Evolutionary conservation across 2,329 filamentous ascomycete species (phyloP).

Genomic region (Xylariaceae sp.): DNA sequence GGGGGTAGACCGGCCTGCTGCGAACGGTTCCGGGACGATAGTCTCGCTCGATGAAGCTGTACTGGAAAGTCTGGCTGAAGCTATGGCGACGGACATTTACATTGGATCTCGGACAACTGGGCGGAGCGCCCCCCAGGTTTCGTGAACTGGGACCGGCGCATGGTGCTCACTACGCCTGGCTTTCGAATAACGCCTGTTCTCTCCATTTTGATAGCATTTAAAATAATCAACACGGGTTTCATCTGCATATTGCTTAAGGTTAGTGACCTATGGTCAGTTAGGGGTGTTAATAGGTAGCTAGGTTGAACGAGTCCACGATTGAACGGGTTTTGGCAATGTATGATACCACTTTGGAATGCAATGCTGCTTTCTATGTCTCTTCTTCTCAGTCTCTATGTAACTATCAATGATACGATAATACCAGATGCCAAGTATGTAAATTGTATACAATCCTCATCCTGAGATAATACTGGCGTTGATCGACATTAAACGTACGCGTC

Average conservation of each 20-base stretch:
- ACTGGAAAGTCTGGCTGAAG: constrained; percentile 30
- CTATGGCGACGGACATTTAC: constrained; percentile 29
- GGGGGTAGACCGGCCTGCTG: constrained; percentile 1
- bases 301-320: neutral
- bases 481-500: neutral
- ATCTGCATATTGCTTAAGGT: too few species aligned
- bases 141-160: neutral
- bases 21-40: constrained; percentile 7
- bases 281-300: neutral
- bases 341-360: constrained; percentile 2
- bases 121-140: neutral
- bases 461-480: neutral
- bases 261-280: neutral
- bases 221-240: too few species aligned
- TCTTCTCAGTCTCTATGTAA: constrained; percentile 3
- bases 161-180: too few species aligned
- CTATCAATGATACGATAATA: constrained; percentile 4
- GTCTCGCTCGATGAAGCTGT: constrained; percentile 28
- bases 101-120: constrained; percentile 7
- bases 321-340: neutral
- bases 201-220: neutral
- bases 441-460: neutral
- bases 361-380: neutral
- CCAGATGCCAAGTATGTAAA: neutral
- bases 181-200: neutral